These are phyloP conservation scores for Aspergillus nidulans DNA, from an alignment of 495 filamentous ascomycete species.

Conservation along the genomic window DNA sequence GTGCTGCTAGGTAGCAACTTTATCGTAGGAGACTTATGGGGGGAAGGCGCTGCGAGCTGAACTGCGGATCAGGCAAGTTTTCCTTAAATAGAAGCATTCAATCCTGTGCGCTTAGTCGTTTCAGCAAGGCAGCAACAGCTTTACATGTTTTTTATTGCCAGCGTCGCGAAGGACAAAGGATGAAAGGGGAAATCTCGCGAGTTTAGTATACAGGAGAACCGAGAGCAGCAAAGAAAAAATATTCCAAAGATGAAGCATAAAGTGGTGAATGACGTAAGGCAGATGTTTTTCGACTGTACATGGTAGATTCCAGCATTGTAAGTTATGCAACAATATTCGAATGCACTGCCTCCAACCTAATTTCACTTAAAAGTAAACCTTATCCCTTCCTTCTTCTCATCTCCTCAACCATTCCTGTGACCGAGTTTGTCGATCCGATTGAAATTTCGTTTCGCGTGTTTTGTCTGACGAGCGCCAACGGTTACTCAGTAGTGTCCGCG, in stretches of 20 bases:
- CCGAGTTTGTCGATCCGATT: background rate
- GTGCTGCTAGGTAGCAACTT: background rate
- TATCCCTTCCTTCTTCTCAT: background rate
- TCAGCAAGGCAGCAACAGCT: background rate
- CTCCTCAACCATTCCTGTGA: background rate
- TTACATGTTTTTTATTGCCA: background rate
- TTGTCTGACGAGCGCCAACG: conserved; percentile 1
- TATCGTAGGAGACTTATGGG: background rate
- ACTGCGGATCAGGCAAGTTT: background rate
- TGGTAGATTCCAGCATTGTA: conserved; percentile 3
- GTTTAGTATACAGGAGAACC: too few relatives aligned
- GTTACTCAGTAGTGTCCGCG: conserved; percentile 19
- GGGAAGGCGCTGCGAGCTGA: conserved; percentile 4
- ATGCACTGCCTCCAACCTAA: background rate
- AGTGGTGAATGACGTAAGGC: background rate
- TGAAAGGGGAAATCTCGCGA: background rate
- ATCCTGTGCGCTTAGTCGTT: background rate
- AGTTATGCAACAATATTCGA: background rate
- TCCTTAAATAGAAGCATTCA: background rate
- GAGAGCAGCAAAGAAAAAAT: too few relatives aligned
- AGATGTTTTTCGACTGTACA: background rate
- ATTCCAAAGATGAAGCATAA: background rate
- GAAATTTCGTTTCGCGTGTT: background rate
- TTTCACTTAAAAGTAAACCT: background rate
- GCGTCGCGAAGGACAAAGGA: background rate